Conservation (phyloP, 176 grass and related monocot genomes). For the Stipa capillata region DNA sequence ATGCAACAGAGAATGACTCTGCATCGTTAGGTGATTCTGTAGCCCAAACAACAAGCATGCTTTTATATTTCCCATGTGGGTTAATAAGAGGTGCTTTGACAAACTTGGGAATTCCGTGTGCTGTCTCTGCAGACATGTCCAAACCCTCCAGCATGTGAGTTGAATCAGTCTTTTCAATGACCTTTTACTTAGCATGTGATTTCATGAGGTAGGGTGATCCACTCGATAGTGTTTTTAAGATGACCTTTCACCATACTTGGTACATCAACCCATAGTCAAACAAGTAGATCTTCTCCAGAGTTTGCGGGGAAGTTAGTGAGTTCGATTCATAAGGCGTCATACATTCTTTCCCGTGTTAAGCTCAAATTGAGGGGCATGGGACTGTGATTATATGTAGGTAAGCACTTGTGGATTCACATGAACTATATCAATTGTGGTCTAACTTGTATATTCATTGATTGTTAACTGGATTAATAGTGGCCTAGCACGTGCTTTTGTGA, state of each 20-base stretch:
- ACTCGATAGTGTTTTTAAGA: not conserved
- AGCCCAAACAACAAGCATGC: slow-evolving; percentile 79
- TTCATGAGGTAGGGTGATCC: not conserved
- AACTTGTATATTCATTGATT: not conserved
- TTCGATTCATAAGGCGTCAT: not conserved
- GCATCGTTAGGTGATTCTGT: slow-evolving; percentile 32
- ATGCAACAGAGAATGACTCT: slow-evolving; percentile 51
- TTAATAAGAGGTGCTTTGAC: slow-evolving; percentile 90
- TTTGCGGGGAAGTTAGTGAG: not conserved
- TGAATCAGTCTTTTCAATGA: not conserved
- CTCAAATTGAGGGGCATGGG: not conserved
- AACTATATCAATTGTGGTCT: not conserved
- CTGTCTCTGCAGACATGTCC: slow-evolving; percentile 90
- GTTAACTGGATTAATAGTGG: not conserved
- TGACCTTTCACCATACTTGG: not conserved
- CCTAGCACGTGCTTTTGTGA: not conserved
- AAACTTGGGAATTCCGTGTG: slow-evolving; percentile 75
- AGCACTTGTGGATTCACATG: not conserved
- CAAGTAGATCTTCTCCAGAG: not conserved
- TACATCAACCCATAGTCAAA: not conserved
- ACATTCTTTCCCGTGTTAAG: not conserved
- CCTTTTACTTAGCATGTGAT: not conserved
- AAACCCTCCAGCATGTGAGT: slow-evolving; percentile 87
- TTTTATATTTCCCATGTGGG: slow-evolving; percentile 87
- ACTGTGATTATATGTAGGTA: not conserved